A percentile compares a stretch with the other conserved stretches of the same genome.
Conservation (phyloP, 1,139 yeast species). For the Blastobotrys indianensis region DNA sequence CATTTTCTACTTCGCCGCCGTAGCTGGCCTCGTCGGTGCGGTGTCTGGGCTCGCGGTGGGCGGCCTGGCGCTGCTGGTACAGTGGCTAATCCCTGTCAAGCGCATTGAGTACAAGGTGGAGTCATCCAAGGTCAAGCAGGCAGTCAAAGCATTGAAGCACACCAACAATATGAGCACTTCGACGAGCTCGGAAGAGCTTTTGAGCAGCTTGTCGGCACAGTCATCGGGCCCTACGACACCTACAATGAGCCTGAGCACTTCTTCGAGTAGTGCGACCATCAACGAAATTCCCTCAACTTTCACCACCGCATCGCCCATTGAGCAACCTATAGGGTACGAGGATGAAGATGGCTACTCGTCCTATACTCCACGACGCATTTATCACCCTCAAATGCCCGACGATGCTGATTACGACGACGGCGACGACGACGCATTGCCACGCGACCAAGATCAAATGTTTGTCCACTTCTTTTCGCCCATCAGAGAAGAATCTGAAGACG, state of each 20-base stretch:
- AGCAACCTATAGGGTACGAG: slow-evolving; percentile 2
- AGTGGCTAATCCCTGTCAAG: slow-evolving; percentile 17
- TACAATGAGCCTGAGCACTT: too few relatives aligned
- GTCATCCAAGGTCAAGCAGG: not conserved
- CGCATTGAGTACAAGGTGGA: slow-evolving; percentile 1
- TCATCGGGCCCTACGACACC: too few relatives aligned
- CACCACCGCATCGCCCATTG: not conserved
- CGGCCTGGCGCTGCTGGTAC: slow-evolving; percentile 20
- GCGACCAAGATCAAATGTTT: not conserved
- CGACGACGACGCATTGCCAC: too few relatives aligned
- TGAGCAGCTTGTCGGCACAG: too few relatives aligned
- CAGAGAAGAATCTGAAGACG: not conserved
- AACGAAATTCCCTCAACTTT: too few relatives aligned
- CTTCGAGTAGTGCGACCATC: too few relatives aligned
- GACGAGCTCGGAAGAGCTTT: too few relatives aligned
- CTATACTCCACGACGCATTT: not conserved
- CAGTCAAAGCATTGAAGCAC: not conserved
- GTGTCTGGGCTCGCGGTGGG: slow-evolving; percentile 23
- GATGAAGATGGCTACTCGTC: slow-evolving; percentile 8
- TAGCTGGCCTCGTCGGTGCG: slow-evolving; percentile 22
- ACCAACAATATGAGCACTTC: too few relatives aligned
- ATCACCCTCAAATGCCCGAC: too few relatives aligned
- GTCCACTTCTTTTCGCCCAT: not conserved
- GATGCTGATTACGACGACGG: not conserved
- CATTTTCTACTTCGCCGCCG: slow-evolving; percentile 20